A percentile compares a stretch with the other conserved stretches of the same genome.
Evolutionary conservation across 768 basidiomycete genomes (phyloP).

Genomic region (Coprinopsis strossmayeri): DNA sequence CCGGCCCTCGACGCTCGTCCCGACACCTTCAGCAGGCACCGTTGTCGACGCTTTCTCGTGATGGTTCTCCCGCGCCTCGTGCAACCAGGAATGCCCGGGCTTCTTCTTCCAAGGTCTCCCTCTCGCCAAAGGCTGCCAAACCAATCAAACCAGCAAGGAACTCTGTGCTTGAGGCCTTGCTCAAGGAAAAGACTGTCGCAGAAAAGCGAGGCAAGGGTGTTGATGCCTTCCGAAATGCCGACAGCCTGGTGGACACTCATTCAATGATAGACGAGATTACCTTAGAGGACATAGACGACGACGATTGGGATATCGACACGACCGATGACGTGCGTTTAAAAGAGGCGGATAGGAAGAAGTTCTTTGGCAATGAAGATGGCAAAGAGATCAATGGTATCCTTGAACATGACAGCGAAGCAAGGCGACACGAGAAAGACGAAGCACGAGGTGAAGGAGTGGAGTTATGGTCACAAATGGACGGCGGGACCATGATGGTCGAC

Average conservation of each 20-base stretch:
- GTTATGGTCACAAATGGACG: constrained; percentile 6
- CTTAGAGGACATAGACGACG: constrained; percentile 10
- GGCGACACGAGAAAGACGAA: constrained; percentile 17
- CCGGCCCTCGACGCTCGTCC: neutral
- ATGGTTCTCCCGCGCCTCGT: neutral
- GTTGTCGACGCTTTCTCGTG: neutral
- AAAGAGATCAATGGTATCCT: constrained; percentile 41
- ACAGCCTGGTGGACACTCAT: constrained; percentile 22
- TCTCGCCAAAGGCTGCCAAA: neutral
- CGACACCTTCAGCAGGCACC: neutral
- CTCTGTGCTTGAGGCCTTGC: constrained; percentile 40
- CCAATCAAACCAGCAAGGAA: constrained; percentile 7
- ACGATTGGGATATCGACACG: constrained; percentile 1
- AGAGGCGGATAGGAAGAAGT: constrained; percentile 26
- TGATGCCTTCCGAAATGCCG: constrained; percentile 38
- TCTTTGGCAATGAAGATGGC: constrained; percentile 35
- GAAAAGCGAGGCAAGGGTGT: constrained; percentile 33
- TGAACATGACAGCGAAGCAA: constrained; percentile 27
- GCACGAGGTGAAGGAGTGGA: constrained; percentile 9
- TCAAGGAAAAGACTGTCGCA: constrained; percentile 44
- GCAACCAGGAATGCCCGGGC: neutral
- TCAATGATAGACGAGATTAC: constrained; percentile 21
- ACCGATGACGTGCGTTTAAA: constrained; percentile 19
- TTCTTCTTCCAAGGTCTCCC: neutral
- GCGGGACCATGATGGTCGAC: constrained; percentile 1